Evolutionary conservation across 768 basidiomycete species (phyloP), one percentile per base, ranked within the genome.

Genomic region (Chalciporus piperatus): DNA sequence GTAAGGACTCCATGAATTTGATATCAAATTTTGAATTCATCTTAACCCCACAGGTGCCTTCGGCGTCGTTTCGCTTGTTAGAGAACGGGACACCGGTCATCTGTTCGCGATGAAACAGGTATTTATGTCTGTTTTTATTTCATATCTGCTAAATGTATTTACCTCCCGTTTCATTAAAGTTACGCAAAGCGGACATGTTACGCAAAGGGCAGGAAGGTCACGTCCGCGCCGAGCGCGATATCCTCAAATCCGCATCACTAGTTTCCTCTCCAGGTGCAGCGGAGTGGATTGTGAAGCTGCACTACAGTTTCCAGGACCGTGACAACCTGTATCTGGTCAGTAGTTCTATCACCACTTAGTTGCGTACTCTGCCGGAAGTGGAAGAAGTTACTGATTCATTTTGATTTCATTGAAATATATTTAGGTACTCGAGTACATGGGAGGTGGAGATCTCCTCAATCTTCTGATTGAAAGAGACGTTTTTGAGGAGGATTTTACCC

Each of bases 61-160:
- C 71, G 96, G 95, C 1, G 95, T 98, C 41, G 96, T 99, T 16
- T 89, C 87, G 10, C 82, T 99, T 45, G 96, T 97, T 35, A 83
- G 78, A 69, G 93, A 98, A 71, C 81, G 80, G 60, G 76, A 81
- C 22, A 82, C 84, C 4, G 89, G 91, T 16, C 81, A 83, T 54
- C 74, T 98, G 41, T 98, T 85, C 64, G 94, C 94, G 48, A 98
- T 99, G 92, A 99, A 98, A 70, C 90, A 98, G 86, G 89, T 91
- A 65, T 69, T 57, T 52, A 40, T 55, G 30, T 60, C 43, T 58
- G 47, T 56, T 58, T 59, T 59, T 38, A 64, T 70, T 53, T 59
- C 62, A 58, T 64, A 58, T 57, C 35, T 58, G 51, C 52, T 45
- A 63, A 60, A 61, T 62, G 22, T 47, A 22, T 70, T 63, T 59